Percentiles rank a stretch among this genome's conserved stretches.
These are phyloP conservation scores for Typha latifolia DNA, from an alignment of 176 grass and related monocot species.

Conservation along the genomic window DNA sequence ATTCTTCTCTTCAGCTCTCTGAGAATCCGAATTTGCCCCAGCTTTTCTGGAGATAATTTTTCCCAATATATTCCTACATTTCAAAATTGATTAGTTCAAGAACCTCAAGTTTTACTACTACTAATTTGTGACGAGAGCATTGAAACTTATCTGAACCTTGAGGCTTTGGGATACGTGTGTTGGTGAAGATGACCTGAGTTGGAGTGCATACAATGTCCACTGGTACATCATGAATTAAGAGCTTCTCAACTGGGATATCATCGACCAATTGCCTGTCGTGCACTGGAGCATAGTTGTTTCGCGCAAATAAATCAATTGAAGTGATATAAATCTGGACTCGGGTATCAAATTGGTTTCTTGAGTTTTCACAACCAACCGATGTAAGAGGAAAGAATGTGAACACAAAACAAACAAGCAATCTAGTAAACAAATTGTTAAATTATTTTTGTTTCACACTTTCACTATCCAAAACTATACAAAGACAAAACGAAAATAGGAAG, in stretches of 20 bases:
- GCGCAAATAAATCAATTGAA: background rate
- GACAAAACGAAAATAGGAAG: background rate
- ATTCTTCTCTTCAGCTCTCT: conserved; percentile 69
- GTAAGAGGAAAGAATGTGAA: too few species aligned
- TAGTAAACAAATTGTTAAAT: too few species aligned
- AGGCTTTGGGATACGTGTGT: conserved; percentile 73
- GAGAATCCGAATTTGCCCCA: conserved; percentile 75
- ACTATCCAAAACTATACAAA: background rate
- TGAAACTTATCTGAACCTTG: conserved; percentile 42
- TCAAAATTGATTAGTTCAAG: background rate
- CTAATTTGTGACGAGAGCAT: background rate
- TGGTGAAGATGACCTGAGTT: conserved; percentile 80
- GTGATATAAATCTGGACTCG: background rate
- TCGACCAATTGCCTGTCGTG: conserved; percentile 92
- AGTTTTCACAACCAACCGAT: too few species aligned
- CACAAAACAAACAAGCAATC: too few species aligned
- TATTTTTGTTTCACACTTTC: too few species aligned
- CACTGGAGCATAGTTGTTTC: conserved; percentile 34
- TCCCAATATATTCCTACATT: conserved; percentile 86
- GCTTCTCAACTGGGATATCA: conserved; percentile 82
- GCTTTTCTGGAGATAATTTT: conserved; percentile 80
- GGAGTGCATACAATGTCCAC: conserved; percentile 93
- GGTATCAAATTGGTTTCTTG: too few species aligned
- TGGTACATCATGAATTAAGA: conserved; percentile 86
- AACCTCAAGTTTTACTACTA: background rate